Evolutionary conservation across 106 monocot species (phyloP), one percentile per base, ranked within the genome.

Genomic region (Allium fistulosum): DNA sequence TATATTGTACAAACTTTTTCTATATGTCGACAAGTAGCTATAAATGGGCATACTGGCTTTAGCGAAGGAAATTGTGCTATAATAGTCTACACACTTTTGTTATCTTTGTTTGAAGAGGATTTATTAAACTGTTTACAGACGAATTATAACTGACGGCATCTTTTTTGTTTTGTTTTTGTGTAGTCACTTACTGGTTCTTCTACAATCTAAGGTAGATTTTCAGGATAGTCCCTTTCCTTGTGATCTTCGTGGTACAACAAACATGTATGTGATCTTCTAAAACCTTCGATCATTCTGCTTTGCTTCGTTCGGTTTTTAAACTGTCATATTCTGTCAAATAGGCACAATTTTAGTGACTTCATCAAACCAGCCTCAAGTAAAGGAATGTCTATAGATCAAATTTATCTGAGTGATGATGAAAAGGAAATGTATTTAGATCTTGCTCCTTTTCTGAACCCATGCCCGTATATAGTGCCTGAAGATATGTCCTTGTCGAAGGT

Each of bases 401-500:
- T 97, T 65, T 62, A 84, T 75, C 73, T 97, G 51, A 82, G 70
- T 11, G 82, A 79, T 26, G 97, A 87, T 66, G 97, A 97, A 66
- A 67, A 80, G 59, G 80, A 77, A 17, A 82, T 92, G 86, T 97
- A 92, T 64, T 78, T 97, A 70, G 97, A 97, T 92, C 92, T 97
- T 52, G 82, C 89, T 46, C 97, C 97, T n/a, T 97, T 92, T 79
- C 51, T 97, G 49, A 97, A 97, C 70, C 92, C 97, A 68, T 89
- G 80, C 27, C 97, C 97, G 48, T 97, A 97, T 58, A 67, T 97
- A 67, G 97, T 97, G 48, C 97, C 97, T 12, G 97, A 92, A 75
- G 97, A 97, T 71, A 92, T 97, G 97, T 90, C 97, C 57, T 73
- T 97, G 78, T 86, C 97, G 46, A 97, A 97, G 92, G 96, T 96